Conservation (phyloP, 2,329 filamentous ascomycete genomes). For the Blumeria hordei region DNA sequence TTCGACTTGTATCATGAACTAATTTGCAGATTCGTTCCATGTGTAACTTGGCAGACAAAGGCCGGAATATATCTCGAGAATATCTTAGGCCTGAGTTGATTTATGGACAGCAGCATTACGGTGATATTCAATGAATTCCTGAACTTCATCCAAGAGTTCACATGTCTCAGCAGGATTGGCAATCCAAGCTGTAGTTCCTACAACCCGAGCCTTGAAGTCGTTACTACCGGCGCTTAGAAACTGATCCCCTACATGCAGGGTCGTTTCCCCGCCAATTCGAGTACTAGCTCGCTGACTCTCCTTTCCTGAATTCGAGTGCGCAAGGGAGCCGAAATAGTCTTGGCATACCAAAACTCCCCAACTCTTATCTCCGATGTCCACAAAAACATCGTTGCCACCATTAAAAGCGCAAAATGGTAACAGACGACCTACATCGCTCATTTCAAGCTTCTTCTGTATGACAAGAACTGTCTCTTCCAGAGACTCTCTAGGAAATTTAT, state of each 20-base stretch:
- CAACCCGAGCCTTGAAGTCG: slow-evolving; percentile 83
- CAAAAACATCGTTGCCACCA: slow-evolving; percentile 90
- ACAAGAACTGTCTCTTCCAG: slow-evolving; percentile 91
- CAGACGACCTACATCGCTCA: slow-evolving; percentile 38
- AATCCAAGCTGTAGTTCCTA: slow-evolving; percentile 93
- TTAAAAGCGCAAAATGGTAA: slow-evolving; percentile 97
- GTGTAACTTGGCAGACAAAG: no score
- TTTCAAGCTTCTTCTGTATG: slow-evolving; percentile 76
- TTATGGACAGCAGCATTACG: no score
- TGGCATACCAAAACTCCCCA: slow-evolving; percentile 90
- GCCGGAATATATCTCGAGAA: no score
- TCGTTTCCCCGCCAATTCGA: slow-evolving; percentile 47
- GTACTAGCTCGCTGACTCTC: slow-evolving; percentile 3
- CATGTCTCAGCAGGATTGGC: slow-evolving; percentile 82
- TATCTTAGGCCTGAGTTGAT: no score
- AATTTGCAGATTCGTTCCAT: no score
- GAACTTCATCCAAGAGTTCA: slow-evolving; percentile 64
- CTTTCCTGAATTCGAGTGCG: slow-evolving; percentile 17
- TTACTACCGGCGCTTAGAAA: slow-evolving; percentile 89
- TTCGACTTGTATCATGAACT: no score
- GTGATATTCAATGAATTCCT: slow-evolving; percentile 19
- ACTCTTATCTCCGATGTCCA: slow-evolving; percentile 94
- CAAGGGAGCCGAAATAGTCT: slow-evolving; percentile 46
- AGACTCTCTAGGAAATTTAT: slow-evolving; percentile 60
- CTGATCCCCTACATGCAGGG: slow-evolving; percentile 88